phyloP scores from a whole-genome alignment of 2,329 filamentous ascomycete species.

The Aspergillus eucalypticola region DNA sequence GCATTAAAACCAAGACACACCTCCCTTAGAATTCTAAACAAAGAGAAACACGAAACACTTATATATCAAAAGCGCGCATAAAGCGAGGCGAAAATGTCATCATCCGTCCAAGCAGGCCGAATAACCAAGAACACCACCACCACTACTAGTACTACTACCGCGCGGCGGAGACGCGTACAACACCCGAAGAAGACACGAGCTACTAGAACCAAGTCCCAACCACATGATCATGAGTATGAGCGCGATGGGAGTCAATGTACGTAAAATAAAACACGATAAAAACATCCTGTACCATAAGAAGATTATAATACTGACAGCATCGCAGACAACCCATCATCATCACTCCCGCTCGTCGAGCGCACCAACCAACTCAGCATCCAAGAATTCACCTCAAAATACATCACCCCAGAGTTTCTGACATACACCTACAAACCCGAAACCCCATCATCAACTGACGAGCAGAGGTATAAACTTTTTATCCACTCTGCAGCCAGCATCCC shows the following conservation, averaged over 20 bases:
- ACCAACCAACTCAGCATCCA: constrained; percentile 43
- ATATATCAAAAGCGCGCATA: background rate
- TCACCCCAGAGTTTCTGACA: constrained; percentile 21
- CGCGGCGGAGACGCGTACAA: background rate
- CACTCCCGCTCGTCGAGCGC: constrained; percentile 40
- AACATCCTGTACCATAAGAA: too few relatives aligned
- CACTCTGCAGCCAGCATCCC: constrained; percentile 42
- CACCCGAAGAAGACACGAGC: background rate
- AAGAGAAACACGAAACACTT: too few relatives aligned
- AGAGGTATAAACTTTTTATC: constrained; percentile 28
- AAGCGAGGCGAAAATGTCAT: constrained; percentile 16
- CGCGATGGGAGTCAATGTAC: background rate
- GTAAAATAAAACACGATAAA: background rate
- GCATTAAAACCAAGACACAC: too few relatives aligned
- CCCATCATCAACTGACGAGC: background rate
- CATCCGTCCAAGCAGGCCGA: constrained; percentile 25
- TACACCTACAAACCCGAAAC: background rate
- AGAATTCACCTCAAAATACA: constrained; percentile 42
- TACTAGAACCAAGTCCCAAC: background rate
- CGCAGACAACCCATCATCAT: constrained; percentile 8
- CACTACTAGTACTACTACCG: constrained; percentile 9
- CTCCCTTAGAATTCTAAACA: too few relatives aligned
- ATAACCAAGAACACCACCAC: constrained; percentile 20
- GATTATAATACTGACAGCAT: too few relatives aligned
- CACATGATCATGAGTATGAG: background rate